phyloP scores from a whole-genome alignment of 371 early-diverging fungal species.

The Rhizopus arrhizus region DNA sequence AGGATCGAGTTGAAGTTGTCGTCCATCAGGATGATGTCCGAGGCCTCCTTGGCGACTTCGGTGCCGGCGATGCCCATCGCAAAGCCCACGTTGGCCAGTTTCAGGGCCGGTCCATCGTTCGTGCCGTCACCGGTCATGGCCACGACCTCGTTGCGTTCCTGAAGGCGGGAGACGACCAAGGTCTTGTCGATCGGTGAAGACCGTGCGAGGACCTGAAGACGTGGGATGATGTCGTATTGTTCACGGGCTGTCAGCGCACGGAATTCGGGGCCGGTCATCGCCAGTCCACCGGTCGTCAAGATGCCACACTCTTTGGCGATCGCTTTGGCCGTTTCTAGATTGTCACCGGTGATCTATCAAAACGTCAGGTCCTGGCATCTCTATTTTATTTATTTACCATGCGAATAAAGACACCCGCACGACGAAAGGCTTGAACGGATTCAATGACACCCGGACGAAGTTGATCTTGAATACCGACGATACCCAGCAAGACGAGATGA shows the following conservation, averaged over 20 bases:
- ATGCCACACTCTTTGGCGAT: conserved; percentile 86
- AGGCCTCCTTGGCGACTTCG: conserved; percentile 92
- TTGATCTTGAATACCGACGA: conserved; percentile 88
- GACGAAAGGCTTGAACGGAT: conserved; percentile 73
- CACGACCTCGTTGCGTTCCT: conserved; percentile 66
- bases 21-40: conserved; percentile 88
- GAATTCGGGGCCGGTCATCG: conserved; percentile 86
- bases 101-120: conserved; percentile 93
- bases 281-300: conserved; percentile 70
- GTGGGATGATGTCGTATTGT: conserved; percentile 71
- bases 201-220: conserved; percentile 86
- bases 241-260: conserved; percentile 65
- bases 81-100: conserved; percentile 92
- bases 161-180: conserved; percentile 76
- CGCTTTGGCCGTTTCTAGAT: conserved; percentile 78
- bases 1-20: conserved; percentile 89
- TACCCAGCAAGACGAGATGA: conserved; percentile 67
- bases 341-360: conserved; percentile 84
- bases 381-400: conserved; percentile 47
- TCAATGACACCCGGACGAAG: conserved; percentile 79
- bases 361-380: too few relatives aligned
- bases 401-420: conserved; percentile 83
- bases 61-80: conserved; percentile 94
- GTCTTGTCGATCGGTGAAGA: conserved; percentile 90
- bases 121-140: conserved; percentile 90